Conservation (phyloP, 495 filamentous ascomycete genomes). For the Neurospora sp. region DNA sequence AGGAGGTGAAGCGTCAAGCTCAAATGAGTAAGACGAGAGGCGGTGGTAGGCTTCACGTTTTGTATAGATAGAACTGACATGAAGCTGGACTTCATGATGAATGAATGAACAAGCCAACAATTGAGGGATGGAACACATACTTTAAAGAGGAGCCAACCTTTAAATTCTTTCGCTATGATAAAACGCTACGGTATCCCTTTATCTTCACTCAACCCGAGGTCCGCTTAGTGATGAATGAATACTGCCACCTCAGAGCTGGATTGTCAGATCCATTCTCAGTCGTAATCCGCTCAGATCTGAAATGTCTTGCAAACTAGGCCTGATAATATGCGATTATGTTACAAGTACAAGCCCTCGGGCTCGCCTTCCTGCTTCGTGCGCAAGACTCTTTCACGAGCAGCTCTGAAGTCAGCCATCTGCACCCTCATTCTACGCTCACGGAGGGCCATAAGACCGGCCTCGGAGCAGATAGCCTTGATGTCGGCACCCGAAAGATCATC, state of each 20-base stretch:
- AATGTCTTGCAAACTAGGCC: background rate
- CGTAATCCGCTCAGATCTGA: background rate
- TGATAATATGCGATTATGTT: conserved; percentile 26
- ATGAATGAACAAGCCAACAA: background rate
- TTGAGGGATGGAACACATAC: background rate
- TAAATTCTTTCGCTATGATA: background rate
- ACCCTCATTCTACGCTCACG: conserved; percentile 96
- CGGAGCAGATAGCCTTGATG: conserved; percentile 97
- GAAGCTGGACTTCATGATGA: background rate
- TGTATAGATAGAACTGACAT: background rate
- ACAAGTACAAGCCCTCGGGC: conserved; percentile 97
- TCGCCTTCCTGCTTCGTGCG: conserved; percentile 99
- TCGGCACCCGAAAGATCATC: conserved; percentile 96
- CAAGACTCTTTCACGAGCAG: conserved; percentile 85
- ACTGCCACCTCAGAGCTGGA: background rate
- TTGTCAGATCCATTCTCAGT: background rate
- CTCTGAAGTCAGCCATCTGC: conserved; percentile 95
- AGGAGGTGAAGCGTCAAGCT: background rate
- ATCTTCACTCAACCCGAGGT: background rate
- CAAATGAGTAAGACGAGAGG: background rate
- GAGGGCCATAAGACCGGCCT: conserved; percentile 91
- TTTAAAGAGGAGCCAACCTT: background rate
- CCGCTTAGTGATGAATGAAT: background rate
- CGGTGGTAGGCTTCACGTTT: background rate
- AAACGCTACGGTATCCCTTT: background rate